A percentile compares a stretch with the other conserved stretches of the same genome.
Conservation (phyloP, 257 asterid species). For the Gentiana macrophylla region DNA sequence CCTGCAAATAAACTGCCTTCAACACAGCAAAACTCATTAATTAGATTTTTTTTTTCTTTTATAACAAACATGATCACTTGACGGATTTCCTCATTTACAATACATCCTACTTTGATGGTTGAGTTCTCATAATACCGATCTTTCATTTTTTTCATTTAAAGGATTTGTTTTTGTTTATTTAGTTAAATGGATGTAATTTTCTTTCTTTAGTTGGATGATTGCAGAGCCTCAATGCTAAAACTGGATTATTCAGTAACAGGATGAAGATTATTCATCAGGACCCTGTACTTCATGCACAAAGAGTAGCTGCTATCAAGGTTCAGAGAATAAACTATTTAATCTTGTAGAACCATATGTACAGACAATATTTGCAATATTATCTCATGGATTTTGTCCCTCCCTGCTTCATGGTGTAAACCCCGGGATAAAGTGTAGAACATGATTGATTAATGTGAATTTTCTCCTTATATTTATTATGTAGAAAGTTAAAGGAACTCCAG, state of each 20-base stretch:
- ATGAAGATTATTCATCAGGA: slow-evolving; percentile 87
- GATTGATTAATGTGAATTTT: background rate
- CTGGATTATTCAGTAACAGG: slow-evolving; percentile 80
- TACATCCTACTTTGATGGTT: background rate
- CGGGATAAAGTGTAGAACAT: too few relatives aligned
- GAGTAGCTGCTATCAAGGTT: slow-evolving; percentile 97
- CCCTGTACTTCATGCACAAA: slow-evolving; percentile 79
- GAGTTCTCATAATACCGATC: background rate
- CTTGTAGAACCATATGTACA: too few relatives aligned
- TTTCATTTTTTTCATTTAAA: background rate
- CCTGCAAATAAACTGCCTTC: background rate
- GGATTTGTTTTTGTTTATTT: slow-evolving; percentile 1
- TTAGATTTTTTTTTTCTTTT: background rate
- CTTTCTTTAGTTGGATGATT: slow-evolving; percentile 76
- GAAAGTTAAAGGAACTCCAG: slow-evolving; percentile 73
- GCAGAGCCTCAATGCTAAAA: slow-evolving; percentile 97
- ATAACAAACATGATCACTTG: background rate
- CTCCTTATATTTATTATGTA: slow-evolving; percentile 12
- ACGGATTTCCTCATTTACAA: background rate
- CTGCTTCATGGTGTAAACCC: too few relatives aligned
- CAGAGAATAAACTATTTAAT: background rate
- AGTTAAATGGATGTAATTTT: slow-evolving; percentile 36
- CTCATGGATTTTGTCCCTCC: too few relatives aligned
- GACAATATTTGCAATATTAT: too few relatives aligned
- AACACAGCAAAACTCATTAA: background rate